phyloP scores from a whole-genome alignment of 1,139 yeast genomes.

The Candida mesenterica region DNA sequence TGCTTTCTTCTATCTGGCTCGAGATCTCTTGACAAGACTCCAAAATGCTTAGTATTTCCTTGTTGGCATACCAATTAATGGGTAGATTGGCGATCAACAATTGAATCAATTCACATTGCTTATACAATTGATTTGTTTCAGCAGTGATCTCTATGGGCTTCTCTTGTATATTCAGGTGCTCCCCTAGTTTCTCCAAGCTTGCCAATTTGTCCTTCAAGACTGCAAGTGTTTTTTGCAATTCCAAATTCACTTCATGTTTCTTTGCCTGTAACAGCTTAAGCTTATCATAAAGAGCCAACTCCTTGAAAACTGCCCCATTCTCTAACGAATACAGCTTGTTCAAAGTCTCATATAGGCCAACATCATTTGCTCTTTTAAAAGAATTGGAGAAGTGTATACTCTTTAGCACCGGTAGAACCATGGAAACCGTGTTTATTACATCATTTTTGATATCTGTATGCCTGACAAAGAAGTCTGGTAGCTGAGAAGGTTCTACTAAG shows the following conservation, averaged over 20 bases:
- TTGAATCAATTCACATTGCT: slow-evolving; percentile 32
- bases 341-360: slow-evolving; percentile 25
- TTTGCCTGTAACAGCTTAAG: slow-evolving; percentile 3
- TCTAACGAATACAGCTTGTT: slow-evolving; percentile 19
- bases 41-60: slow-evolving; percentile 19
- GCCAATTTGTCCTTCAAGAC: slow-evolving; percentile 3
- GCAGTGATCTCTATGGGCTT: neutral
- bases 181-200: neutral
- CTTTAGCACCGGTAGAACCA: slow-evolving; percentile 8
- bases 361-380: slow-evolving; percentile 28
- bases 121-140: slow-evolving; percentile 3
- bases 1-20: neutral
- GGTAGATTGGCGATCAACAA: slow-evolving; percentile 33
- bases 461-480: slow-evolving; percentile 3
- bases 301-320: slow-evolving; percentile 12
- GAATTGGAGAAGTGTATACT: slow-evolving; percentile 8
- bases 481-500: neutral
- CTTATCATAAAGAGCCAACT: slow-evolving; percentile 17
- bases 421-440: slow-evolving; percentile 4
- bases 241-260: slow-evolving; percentile 6
- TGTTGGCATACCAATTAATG: slow-evolving; percentile 36
- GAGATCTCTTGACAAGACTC: slow-evolving; percentile 3
- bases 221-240: slow-evolving; percentile 1
- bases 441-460: slow-evolving; percentile 7
- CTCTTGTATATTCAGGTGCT: neutral